Evolutionary conservation across 75 land plant species (phyloP).

Genomic region (Pinus tabuliformis): DNA sequence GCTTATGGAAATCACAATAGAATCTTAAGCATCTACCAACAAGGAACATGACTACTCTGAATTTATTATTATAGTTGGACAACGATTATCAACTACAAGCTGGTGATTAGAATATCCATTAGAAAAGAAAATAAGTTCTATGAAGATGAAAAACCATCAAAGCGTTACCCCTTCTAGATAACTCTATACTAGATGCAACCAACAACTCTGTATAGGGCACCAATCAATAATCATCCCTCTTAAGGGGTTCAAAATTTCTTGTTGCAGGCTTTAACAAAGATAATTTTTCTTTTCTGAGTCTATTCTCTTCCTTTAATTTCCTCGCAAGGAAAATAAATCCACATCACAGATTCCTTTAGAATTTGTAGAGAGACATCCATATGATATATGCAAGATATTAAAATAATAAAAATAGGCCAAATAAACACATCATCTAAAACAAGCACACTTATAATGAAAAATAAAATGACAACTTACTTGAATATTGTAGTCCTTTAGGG

Average conservation of each 20-base stretch:
- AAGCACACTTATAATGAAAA: neutral
- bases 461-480: conserved; percentile 44
- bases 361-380: conserved; percentile 63
- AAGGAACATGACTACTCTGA: no score
- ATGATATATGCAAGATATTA: conserved; percentile 49
- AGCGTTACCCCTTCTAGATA: conserved; percentile 71
- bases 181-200: conserved; percentile 84
- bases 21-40: no score
- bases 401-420: neutral
- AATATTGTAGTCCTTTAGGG: conserved; percentile 75
- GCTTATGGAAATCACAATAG: no score
- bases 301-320: conserved; percentile 69
- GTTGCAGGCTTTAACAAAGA: conserved; percentile 45
- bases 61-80: no score
- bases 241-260: conserved; percentile 61
- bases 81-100: no score
- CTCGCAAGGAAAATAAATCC: conserved; percentile 66
- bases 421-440: neutral
- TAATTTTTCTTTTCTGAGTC: conserved; percentile 61
- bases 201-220: conserved; percentile 81
- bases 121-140: no score
- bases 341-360: conserved; percentile 49
- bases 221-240: conserved; percentile 51
- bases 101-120: no score
- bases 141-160: no score